phyloP scores from a whole-genome alignment of 1,284 basidiomycete species.

The Meripilus lineatus region DNA sequence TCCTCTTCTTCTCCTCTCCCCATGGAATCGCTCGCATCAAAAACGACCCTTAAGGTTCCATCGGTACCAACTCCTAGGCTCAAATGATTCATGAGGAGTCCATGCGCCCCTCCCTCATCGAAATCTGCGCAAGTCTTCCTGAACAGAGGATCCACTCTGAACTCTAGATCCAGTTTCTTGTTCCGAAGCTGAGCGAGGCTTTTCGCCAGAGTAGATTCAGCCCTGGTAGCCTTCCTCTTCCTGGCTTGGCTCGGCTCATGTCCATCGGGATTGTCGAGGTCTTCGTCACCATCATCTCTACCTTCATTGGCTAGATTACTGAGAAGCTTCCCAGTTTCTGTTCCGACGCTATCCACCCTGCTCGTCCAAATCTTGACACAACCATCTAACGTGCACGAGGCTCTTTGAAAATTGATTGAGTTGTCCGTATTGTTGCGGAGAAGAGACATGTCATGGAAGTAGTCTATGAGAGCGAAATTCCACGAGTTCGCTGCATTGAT shows the following conservation, averaged over 20 bases:
- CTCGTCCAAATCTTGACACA: constrained; percentile 99
- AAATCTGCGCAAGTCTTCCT: constrained; percentile 98
- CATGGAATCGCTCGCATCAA: constrained; percentile 93
- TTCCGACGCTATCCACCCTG: constrained; percentile 94
- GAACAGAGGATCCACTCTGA: constrained; percentile 95
- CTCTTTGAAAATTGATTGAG: constrained; percentile 98
- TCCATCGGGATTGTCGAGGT: constrained; percentile 58
- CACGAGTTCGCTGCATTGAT: constrained; percentile 98
- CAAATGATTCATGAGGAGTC: constrained; percentile 91
- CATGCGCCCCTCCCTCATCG: constrained; percentile 96
- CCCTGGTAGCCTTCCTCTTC: constrained; percentile 62
- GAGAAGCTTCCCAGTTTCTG: constrained; percentile 94
- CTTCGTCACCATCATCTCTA: constrained; percentile 44
- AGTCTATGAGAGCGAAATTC: constrained; percentile 98
- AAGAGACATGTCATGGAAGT: constrained; percentile 99
- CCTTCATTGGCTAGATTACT: constrained; percentile 83
- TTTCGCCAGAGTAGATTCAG: constrained; percentile 83
- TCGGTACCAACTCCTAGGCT: constrained; percentile 74
- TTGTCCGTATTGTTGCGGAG: constrained; percentile 88
- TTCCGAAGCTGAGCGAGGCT: constrained; percentile 76
- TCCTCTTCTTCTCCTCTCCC: constrained; percentile 74
- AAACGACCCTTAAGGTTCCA: constrained; percentile 85
- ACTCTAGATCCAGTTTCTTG: constrained; percentile 94
- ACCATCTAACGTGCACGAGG: constrained; percentile 95
- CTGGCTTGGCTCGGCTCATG: constrained; percentile 46